Evolutionary conservation across 2,329 filamentous ascomycete genomes (phyloP), one percentile per base, ranked within the genome.

Genomic region (Botryotinia narcissicola): DNA sequence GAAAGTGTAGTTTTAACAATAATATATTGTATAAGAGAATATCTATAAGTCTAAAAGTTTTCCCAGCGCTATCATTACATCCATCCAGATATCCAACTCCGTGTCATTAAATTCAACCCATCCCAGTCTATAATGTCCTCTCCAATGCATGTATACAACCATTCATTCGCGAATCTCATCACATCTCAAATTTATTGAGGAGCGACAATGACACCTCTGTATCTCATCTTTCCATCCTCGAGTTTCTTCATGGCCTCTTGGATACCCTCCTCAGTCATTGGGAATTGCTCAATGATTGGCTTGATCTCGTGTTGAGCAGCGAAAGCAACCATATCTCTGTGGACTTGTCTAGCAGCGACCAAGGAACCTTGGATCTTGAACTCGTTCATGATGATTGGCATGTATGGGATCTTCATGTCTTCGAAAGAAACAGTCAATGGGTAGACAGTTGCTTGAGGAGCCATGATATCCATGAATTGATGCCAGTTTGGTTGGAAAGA

Each of bases 341-440:
- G 90, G 84, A 75, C 80, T 78, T 6, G 88, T 86, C 79, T 73
- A 0, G 79, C 74, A 12, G 79, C 79, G 14, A 80, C 79, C 22
- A 81, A 37, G 51, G 71, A 74, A 20, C 80, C 80, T 61, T 80
- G 77, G 42, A 81, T 75, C 61, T 71, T 78, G 69, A 81, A 69
- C 73, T 80, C 79, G 0, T 68, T 61, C 42, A 59, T 51, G 59
- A 80, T n/a, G 40, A 81, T 73, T 3, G 76, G 77, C 76, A 78
- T 77, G 42, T 80, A 79, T 16, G 80, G 80, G 32, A 81, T 79
- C 22, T 63, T 76, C 42, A 81, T 67, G 64, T 80, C 76, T 22
- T 76, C 77, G 12, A 92, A 88, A 0, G 90, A 89, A 3, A 88
- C 87, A 25, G 90, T 91, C 64, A 94, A 85, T 80, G 92, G 89